These are phyloP conservation scores for Suhomyces bokatorum DNA, from an alignment of 1,139 yeast genomes.

Conservation along the genomic window DNA sequence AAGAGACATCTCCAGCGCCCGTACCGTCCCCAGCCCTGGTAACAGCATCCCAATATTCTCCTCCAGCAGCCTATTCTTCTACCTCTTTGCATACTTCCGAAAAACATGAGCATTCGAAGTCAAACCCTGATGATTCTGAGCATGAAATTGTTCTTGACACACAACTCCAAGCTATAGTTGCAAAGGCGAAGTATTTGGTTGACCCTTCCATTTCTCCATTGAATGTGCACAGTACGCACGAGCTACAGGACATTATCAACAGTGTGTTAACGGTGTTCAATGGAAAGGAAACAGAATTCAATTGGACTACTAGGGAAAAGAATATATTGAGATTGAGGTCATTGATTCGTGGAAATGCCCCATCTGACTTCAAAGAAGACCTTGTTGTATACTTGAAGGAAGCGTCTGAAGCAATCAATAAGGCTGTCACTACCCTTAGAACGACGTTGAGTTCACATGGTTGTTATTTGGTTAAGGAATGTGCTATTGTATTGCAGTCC, in stretches of 20 bases:
- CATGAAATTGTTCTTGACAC: slow-evolving; percentile 2
- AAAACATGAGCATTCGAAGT: background rate
- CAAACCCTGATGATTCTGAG: background rate
- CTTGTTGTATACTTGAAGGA: slow-evolving; percentile 44
- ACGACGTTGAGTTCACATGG: slow-evolving; percentile 80
- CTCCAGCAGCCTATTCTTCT: background rate
- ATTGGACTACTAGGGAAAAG: slow-evolving; percentile 79
- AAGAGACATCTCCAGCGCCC: no score
- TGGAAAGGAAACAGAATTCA: slow-evolving; percentile 85
- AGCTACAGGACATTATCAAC: slow-evolving; percentile 20
- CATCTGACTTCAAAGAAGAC: slow-evolving; percentile 39
- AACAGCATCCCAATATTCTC: no score
- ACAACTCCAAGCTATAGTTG: slow-evolving; percentile 12
- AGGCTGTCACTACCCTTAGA: slow-evolving; percentile 71
- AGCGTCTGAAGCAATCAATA: slow-evolving; percentile 62
- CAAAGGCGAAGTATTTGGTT: slow-evolving; percentile 25
- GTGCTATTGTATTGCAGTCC: slow-evolving; percentile 50
- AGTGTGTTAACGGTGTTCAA: slow-evolving; percentile 45
- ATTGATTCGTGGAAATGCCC: slow-evolving; percentile 58
- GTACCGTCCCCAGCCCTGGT: no score
- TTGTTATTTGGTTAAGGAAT: slow-evolving; percentile 77
- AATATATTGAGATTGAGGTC: slow-evolving; percentile 57
- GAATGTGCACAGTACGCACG: slow-evolving; percentile 19
- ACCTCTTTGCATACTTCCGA: background rate
- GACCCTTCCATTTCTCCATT: slow-evolving; percentile 26